These are phyloP conservation scores for Aquilaria agallochum DNA, from an alignment of 441 rosid genomes.

Conservation along the genomic window DNA sequence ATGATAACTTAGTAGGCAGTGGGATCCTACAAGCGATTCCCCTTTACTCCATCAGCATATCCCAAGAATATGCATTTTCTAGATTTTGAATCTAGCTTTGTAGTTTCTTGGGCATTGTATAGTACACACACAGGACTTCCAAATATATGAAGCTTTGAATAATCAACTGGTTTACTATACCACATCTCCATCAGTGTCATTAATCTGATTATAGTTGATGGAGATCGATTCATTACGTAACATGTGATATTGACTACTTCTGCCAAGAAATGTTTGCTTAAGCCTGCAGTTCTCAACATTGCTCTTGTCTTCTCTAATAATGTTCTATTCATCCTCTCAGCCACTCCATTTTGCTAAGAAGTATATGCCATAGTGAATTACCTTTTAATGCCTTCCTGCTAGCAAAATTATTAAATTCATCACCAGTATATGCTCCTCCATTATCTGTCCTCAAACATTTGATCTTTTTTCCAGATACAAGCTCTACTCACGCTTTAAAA, in stretches of 20 bases:
- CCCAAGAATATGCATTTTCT: conserved; percentile 8
- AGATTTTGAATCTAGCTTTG: conserved; percentile 5
- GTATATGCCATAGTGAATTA: neutral
- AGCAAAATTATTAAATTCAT: neutral
- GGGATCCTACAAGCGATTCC: no score
- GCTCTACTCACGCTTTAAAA: neutral
- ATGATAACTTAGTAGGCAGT: no score
- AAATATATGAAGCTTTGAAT: neutral
- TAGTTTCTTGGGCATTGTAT: conserved; percentile 5
- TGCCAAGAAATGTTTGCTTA: neutral
- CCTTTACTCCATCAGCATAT: conserved; percentile 10
- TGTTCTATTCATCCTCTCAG: neutral
- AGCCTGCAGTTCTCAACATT: neutral
- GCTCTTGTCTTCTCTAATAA: neutral
- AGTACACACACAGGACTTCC: neutral
- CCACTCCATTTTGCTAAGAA: neutral
- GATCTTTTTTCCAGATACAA: neutral
- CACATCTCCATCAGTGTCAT: conserved; percentile 10
- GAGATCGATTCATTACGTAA: conserved; percentile 4
- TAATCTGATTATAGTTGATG: conserved; percentile 5
- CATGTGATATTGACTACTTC: neutral
- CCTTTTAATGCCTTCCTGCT: conserved; percentile 1
- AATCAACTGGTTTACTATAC: neutral
- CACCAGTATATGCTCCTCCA: neutral
- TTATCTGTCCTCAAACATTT: neutral